Evolutionary conservation across 164 flowering plant species (phyloP), one percentile per base, ranked within the genome.

Genomic region (Magnolia kwangsiensis): DNA sequence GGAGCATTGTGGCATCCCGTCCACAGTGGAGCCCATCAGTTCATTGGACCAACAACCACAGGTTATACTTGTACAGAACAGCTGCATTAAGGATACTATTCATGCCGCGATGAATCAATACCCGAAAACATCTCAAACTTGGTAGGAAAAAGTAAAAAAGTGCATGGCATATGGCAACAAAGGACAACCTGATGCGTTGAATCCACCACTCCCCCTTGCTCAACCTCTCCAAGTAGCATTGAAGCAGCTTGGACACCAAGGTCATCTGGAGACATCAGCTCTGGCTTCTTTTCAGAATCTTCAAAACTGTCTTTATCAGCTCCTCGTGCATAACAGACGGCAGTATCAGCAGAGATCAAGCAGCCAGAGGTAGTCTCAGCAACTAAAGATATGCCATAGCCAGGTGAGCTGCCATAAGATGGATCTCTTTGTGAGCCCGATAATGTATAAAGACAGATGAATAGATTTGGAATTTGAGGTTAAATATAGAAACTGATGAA

Each of bases 151-250:
- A 50, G 19, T n/a, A 7, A 72, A 29, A 61, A 61, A 19, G 24
- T 63, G 6, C 7, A 4, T n/a, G 19, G 21, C 13, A 65, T 8
- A 4, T n/a, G 8, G n/a, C 27, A 19, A 51, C 8, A 16, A 49
- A 29, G 4, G 76, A 88, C 68, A 29, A 93, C 99, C 98, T 94
- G 99, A 81, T 94, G 98, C 24, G 91, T 89, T 19, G 98, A 94
- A 86, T 94, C 98, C 6, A 96, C 97, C 0, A 96, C 96, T 51
- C 99, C 98, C 8, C 98, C 98, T 82, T 89, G 91, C 79, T 89
- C 91, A 66, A 96, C 85, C 85, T 96, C 98, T 78, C 83, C 87
- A 66, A 96, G 91, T 18, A 96, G 85, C 77, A 78, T 67, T 13
- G 92, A 88, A 73, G 98, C 98, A 79, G 88, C 84, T 80, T 90